Percentiles rank a stretch among this genome's conserved stretches.
Evolutionary conservation across 1,284 basidiomycete species (phyloP).

Genomic region (Pisolithus thermaeus): DNA sequence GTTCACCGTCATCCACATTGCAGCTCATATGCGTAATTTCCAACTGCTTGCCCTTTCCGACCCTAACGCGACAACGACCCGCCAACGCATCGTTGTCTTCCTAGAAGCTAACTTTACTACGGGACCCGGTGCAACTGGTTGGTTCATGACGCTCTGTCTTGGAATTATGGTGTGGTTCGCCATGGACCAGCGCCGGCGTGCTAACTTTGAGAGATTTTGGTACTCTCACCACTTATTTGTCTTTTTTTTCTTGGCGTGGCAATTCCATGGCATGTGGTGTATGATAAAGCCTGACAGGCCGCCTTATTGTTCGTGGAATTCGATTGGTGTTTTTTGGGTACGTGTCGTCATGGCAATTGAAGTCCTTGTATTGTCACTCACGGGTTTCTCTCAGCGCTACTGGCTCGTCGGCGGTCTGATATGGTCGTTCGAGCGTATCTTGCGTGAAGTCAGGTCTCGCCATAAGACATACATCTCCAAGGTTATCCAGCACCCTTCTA

Average conservation of each 20-base stretch:
- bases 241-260: slow-evolving; percentile 86
- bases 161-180: slow-evolving; percentile 79
- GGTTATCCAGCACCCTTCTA: slow-evolving; percentile 88
- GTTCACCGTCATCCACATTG: slow-evolving; percentile 66
- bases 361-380: slow-evolving; percentile 1
- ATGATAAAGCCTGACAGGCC: slow-evolving; percentile 87
- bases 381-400: slow-evolving; percentile 54
- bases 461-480: slow-evolving; percentile 88
- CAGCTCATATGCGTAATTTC: slow-evolving; percentile 80
- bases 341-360: slow-evolving; percentile 23
- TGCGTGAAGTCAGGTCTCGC: slow-evolving; percentile 82
- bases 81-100: slow-evolving; percentile 60
- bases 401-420: slow-evolving; percentile 84
- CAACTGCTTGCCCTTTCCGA: slow-evolving; percentile 58
- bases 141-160: slow-evolving; percentile 78
- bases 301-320: slow-evolving; percentile 78
- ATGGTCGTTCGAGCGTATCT: slow-evolving; percentile 79
- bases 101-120: slow-evolving; percentile 74
- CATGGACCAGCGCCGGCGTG: slow-evolving; percentile 67
- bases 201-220: slow-evolving; percentile 83
- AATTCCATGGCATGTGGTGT: slow-evolving; percentile 92
- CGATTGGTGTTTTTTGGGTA: slow-evolving; percentile 91
- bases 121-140: slow-evolving; percentile 87
- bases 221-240: slow-evolving; percentile 87
- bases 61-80: slow-evolving; percentile 44